Percentiles rank a stretch among this genome's conserved stretches.
Evolutionary conservation across 768 basidiomycete genomes (phyloP).

Genomic region (Podaxis sp.): DNA sequence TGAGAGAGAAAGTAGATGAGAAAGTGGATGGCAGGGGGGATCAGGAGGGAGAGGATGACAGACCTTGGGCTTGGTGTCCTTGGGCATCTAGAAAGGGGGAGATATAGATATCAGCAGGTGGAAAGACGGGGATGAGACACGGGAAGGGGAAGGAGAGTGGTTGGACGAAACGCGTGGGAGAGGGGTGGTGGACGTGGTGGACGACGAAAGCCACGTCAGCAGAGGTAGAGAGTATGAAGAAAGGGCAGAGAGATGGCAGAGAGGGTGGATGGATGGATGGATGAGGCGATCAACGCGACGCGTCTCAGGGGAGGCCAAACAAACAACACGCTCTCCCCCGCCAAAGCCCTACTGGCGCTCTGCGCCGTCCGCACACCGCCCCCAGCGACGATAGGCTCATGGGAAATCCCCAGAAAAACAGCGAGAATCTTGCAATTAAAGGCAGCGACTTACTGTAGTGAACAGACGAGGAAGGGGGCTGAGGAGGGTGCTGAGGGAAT

Average conservation of each 20-base stretch:
- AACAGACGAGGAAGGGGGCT: not conserved
- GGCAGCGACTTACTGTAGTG: not conserved
- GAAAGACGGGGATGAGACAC: not conserved
- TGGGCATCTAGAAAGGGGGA: constrained; percentile 64
- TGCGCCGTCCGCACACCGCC: not conserved
- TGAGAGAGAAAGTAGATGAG: constrained; percentile 14
- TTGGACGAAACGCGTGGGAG: not conserved
- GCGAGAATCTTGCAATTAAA: constrained; percentile 6
- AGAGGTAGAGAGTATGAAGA: not conserved
- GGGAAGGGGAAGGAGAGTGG: not conserved
- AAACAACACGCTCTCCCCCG: constrained; percentile 19
- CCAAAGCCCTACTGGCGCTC: constrained; percentile 16
- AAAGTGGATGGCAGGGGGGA: constrained; percentile 5
- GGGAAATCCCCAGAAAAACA: constrained; percentile 4
- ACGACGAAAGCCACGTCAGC: constrained; percentile 10
- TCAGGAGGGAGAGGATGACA: constrained; percentile 11
- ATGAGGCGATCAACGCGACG: constrained; percentile 23
- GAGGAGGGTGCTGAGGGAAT: not conserved
- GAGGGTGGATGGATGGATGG: constrained; percentile 2
- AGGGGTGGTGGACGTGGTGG: not conserved
- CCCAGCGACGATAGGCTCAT: not conserved
- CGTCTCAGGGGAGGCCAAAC: constrained; percentile 24
- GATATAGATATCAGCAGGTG: constrained; percentile 2
- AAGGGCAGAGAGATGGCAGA: not conserved
- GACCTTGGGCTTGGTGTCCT: constrained; percentile 74